Conservation (phyloP, 2,329 filamentous ascomycete species). For the Teratosphaeria viscida region DNA sequence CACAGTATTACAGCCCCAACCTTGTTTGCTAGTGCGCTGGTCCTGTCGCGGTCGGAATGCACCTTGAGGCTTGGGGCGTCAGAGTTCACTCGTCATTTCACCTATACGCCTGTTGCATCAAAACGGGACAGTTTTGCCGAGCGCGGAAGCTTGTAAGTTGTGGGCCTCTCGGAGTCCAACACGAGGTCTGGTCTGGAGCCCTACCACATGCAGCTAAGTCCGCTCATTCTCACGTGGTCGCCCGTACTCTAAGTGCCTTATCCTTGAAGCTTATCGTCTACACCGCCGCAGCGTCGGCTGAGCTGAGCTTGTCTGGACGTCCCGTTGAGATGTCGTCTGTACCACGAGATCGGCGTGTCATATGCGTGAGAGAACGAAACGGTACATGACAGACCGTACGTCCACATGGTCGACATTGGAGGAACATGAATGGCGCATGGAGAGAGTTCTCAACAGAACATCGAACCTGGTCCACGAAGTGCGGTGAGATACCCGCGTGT, state of each 20-base stretch:
- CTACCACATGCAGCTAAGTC: background rate
- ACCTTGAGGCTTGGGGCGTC: background rate
- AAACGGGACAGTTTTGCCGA: constrained; percentile 1
- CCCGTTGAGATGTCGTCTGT: background rate
- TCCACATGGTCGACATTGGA: background rate
- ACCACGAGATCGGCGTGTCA: background rate
- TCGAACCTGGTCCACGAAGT: background rate
- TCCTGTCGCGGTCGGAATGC: background rate
- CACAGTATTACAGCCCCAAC: background rate
- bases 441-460: background rate
- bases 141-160: background rate
- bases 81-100: background rate
- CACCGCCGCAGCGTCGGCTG: background rate
- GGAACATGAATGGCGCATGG: too few species aligned
- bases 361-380: background rate
- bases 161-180: background rate
- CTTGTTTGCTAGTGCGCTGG: background rate
- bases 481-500: background rate
- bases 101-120: background rate
- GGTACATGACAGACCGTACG: background rate
- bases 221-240: background rate
- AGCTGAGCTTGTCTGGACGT: background rate
- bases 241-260: background rate
- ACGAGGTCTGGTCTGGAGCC: background rate
- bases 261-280: background rate